Evolutionary conservation across 495 filamentous ascomycete species (phyloP).

Genomic region (Emericellopsis terricola): DNA sequence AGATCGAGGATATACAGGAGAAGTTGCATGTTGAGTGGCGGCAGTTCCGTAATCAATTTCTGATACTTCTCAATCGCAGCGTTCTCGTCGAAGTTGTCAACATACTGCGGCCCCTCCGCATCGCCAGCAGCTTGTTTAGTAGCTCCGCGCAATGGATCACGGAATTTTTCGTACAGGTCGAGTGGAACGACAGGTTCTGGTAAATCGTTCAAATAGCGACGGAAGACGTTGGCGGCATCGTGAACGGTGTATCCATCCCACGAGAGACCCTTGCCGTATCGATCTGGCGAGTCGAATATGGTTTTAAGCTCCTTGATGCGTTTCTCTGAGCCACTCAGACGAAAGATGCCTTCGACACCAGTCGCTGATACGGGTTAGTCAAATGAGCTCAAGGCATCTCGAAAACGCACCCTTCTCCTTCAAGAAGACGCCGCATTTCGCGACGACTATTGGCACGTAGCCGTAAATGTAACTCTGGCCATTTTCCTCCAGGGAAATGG

Average conservation of each 20-base stretch:
- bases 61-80: slow-evolving; percentile 74
- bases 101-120: slow-evolving; percentile 32
- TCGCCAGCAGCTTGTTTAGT: slow-evolving; percentile 55
- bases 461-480: slow-evolving; percentile 95
- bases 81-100: slow-evolving; percentile 51
- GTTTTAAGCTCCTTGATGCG: slow-evolving; percentile 90
- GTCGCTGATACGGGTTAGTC: slow-evolving; percentile 41
- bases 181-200: slow-evolving; percentile 92
- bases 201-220: slow-evolving; percentile 86
- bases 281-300: slow-evolving; percentile 85
- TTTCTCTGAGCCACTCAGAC: slow-evolving; percentile 89
- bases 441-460: slow-evolving; percentile 96
- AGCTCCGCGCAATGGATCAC: slow-evolving; percentile 64
- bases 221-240: slow-evolving; percentile 92
- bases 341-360: slow-evolving; percentile 93
- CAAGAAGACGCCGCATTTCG: slow-evolving; percentile 93
- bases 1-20: slow-evolving; percentile 94
- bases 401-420: slow-evolving; percentile 81
- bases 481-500: slow-evolving; percentile 83
- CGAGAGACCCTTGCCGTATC: slow-evolving; percentile 90
- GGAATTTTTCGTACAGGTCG: slow-evolving; percentile 81
- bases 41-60: slow-evolving; percentile 76
- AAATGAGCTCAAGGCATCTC: background rate
- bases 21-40: slow-evolving; percentile 83
- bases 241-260: slow-evolving; percentile 98